Evolutionary conservation across 306 rosid species (phyloP).

Genomic region (Quercus parvula): DNA sequence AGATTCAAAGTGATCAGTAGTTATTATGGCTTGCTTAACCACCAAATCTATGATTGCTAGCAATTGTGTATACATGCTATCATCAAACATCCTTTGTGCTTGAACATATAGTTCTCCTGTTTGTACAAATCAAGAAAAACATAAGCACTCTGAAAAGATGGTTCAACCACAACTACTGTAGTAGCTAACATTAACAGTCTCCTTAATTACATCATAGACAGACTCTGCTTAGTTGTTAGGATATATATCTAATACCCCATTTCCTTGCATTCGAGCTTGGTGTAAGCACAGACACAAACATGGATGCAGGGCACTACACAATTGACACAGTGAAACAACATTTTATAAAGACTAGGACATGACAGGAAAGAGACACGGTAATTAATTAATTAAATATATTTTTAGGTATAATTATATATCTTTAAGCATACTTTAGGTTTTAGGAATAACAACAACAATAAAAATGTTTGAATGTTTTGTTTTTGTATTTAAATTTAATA

Average conservation of each 20-base stretch:
- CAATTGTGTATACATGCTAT: constrained; percentile 62
- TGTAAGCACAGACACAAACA: background rate
- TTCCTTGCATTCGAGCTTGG: background rate
- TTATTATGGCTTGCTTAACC: constrained; percentile 63
- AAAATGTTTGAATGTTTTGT: no score
- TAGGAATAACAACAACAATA: no score
- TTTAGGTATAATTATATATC: no score
- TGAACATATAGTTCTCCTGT: constrained; percentile 90
- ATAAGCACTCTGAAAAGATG: background rate
- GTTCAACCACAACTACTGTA: background rate
- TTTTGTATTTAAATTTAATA: no score
- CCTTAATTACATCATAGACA: background rate
- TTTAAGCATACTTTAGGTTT: no score
- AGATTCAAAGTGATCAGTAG: constrained; percentile 63
- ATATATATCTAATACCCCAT: background rate
- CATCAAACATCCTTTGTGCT: constrained; percentile 76
- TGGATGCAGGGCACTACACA: no score
- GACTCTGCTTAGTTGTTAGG: background rate
- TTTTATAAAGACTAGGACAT: no score
- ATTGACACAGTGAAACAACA: no score
- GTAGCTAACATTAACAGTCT: background rate
- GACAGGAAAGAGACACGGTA: no score
- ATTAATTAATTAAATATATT: no score
- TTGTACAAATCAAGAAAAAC: constrained; percentile 22
- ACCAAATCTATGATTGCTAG: constrained; percentile 62